A percentile compares a stretch with the other conserved stretches of the same genome.
These are phyloP conservation scores for Fusarium citri DNA, from an alignment of 2,329 filamentous ascomycete genomes.

Conservation along the genomic window DNA sequence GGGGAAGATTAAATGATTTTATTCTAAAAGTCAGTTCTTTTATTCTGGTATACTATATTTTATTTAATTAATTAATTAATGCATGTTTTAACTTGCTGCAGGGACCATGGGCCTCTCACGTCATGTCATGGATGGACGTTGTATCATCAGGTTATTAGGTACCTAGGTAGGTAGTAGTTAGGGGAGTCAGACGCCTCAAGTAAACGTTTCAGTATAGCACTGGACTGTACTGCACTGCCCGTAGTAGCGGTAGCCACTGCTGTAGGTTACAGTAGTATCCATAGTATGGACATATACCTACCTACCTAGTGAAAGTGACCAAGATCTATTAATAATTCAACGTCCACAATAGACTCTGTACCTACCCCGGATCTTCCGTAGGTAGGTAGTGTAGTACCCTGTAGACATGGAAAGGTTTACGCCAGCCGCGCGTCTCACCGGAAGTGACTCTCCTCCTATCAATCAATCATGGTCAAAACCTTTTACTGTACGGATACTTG, in stretches of 20 bases:
- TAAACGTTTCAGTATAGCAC: constrained; percentile 2
- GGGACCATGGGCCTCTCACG: constrained; percentile 9
- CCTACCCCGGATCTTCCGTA: constrained; percentile 2
- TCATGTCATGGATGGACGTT: neutral
- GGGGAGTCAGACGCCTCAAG: neutral
- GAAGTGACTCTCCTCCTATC: neutral
- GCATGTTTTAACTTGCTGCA: constrained; percentile 3
- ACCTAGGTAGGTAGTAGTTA: neutral
- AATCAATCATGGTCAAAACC: neutral
- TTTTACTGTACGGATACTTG: neutral
- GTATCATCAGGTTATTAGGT: neutral
- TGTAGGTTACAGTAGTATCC: too few relatives aligned
- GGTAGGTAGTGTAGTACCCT: too few relatives aligned
- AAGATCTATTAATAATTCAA: constrained; percentile 9
- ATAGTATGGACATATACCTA: too few relatives aligned
- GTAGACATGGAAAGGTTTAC: constrained; percentile 1
- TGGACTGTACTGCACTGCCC: too few relatives aligned
- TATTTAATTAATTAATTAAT: neutral
- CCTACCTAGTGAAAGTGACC: neutral
- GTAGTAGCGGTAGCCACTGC: neutral
- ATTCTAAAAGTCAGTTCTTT: neutral
- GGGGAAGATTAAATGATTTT: neutral
- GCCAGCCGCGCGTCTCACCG: constrained; percentile 19
- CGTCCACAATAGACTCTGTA: neutral
- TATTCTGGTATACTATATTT: neutral